Base-by-base conservation (phyloP, 2,329 filamentous ascomycete genomes). In the Zymoseptoria pseudotritici region DNA sequence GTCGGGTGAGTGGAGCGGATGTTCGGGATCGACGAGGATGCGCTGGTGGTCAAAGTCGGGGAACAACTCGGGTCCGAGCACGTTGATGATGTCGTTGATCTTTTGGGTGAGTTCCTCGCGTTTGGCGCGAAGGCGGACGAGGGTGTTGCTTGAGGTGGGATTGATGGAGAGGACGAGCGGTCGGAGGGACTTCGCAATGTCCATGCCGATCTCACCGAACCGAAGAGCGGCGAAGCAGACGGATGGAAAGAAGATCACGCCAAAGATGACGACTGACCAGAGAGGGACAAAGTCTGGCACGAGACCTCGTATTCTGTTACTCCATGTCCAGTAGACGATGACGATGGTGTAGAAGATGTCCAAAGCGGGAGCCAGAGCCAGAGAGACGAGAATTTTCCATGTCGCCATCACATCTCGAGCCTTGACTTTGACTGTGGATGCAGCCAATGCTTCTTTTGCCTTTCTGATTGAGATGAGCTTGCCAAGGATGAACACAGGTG, bases 131-230 rank as follows among this genome's bases (percentile, higher is more conserved):
- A 99, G 83, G 67, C 87, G 88, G 63, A 90, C 84, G 54, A 99
- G 84, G 60, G 88, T 90, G 77, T 92, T 96, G 73, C 86, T 88
- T 1, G 90, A 93, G 4, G 86, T 86, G 1, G 94, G 94, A 68
- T 89, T 88, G 69, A 97, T 82, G 65, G 90, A 94, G 36, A 97
- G 81, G 53, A 96, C 80, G 9, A 99, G 83, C 5, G 94, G 94
- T 9, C 91, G 85, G 17, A 99, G 82, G 0, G 93, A 97, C 76
- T 97, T 99, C 78, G 94, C 80, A 58, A 99, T 97, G 72, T 99
- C 94, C 91, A 99, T 97, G 56, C 93, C 94, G n/a, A 96, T 88
- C 77, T 99, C 94, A 53, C 94, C 94, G 66, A 97, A 96, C 10
- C 94, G 88, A 56, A 99, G 85, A 6, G 94, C 91, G 4, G 91